A percentile compares a stretch with the other conserved stretches of the same genome.
Evolutionary conservation across 345 rosid genomes (phyloP).

Genomic region (Ceriops tagal): DNA sequence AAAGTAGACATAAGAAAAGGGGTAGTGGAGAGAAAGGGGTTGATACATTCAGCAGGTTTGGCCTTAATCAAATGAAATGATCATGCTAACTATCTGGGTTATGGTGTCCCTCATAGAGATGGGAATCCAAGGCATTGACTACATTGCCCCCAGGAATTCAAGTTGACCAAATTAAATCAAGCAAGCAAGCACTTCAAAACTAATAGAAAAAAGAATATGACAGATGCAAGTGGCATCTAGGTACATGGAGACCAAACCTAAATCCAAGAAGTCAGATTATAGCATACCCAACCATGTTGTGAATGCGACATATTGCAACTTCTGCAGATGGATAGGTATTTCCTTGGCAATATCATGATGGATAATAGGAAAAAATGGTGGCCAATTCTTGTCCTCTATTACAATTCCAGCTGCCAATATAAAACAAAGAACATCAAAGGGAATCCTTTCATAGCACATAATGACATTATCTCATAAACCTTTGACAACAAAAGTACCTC

Average conservation of each 20-base stretch:
- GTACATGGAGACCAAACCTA: not conserved
- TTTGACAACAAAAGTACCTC: constrained; percentile 33
- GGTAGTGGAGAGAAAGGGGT: not conserved
- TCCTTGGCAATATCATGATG: constrained; percentile 92
- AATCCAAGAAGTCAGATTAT: not conserved
- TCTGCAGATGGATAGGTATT: constrained; percentile 91
- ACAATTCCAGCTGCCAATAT: constrained; percentile 81
- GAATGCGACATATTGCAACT: constrained; percentile 81
- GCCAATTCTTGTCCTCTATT: constrained; percentile 95
- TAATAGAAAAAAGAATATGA: not conserved
- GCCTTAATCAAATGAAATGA: not conserved
- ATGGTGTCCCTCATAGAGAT: not conserved
- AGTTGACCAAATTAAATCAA: not conserved
- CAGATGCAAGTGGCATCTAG: not conserved
- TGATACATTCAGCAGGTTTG: not conserved
- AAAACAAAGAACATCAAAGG: constrained; percentile 12
- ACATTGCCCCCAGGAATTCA: not conserved
- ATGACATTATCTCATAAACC: constrained; percentile 9
- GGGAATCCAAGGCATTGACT: not conserved
- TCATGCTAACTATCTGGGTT: not conserved
- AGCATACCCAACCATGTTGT: constrained; percentile 78
- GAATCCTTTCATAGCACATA: constrained; percentile 9
- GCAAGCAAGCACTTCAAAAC: not conserved
- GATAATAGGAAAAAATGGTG: constrained; percentile 84
- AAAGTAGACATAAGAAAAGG: not conserved